Evolutionary conservation across 768 basidiomycete species (phyloP), one percentile per base, ranked within the genome.

Genomic region (Cystofilobasidium ferigula): DNA sequence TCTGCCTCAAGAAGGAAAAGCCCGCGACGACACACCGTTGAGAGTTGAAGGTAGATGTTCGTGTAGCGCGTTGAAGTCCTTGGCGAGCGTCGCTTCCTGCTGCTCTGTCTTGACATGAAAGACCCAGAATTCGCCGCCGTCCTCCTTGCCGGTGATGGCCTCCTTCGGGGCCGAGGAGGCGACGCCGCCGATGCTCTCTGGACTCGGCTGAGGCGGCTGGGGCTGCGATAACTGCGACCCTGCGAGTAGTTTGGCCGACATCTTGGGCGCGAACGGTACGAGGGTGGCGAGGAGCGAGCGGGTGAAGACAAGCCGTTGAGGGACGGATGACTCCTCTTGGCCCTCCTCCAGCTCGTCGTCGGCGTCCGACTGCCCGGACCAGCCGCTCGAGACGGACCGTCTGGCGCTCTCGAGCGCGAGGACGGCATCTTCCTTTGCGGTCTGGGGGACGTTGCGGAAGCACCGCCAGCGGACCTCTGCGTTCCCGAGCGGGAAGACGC

Each of bases 341-440:
- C 51, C 51, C 30, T 54, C 51, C 51, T 54, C 51, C 13, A 54
- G 51, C 51, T 54, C 51, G 51, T 54, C 51, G 14, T 28, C 26
- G 28, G 2, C 51, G 30, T 28, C 51, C 18, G 6, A 16, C 51
- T 16, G 3, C 28, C 51, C 20, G 51, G 30, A 12, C 51, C 51
- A 54, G 51, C 28, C n/a, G 9, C 51, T 12, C 8, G 28, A 8
- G 51, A 54, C 30, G 28, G 20, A 1, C 28, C n/a, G 7, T 6
- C 30, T 3, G 8, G 32, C 26, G 16, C 16, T n/a, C 13, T 54
- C 28, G 28, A 54, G 51, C 51, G 51, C 51, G 28, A 3, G 7
- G 51, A 54, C 30, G 20, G 51, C 51, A 3, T 54, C 51, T 3
- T 30, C 30, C 51, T 54, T 54, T 3, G 51, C 18, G 51, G 28